Evolutionary conservation across 352 stramenopile genomes (phyloP), one percentile per base, ranked within the genome.

Genomic region (Peronospora belbahrii): DNA sequence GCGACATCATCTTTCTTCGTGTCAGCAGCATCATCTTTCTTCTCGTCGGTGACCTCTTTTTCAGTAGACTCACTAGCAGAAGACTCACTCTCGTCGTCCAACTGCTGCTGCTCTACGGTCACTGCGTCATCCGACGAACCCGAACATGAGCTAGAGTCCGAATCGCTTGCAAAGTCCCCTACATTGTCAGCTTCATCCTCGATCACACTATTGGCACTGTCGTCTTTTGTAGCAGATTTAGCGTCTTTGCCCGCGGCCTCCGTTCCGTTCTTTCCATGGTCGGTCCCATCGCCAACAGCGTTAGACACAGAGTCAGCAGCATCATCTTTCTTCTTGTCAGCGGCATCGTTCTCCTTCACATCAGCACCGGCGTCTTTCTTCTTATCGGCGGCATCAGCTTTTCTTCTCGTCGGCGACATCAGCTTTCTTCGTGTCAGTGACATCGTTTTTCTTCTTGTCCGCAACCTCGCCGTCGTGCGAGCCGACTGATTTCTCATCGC

Each of bases 361-460:
- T n/a, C n/a, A n/a, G n/a, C n/a, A n/a, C n/a, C n/a, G n/a, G n/a
- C n/a, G 7, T 58, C 52, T 32, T 28, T 27, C 3, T 27, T 27
- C 9, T 50, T 46, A n/a, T 62, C 39, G 30, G 50, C 43, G 5
- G 6, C 9, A 7, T 27, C 3, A 4, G 1, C 9, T n/a, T 7
- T 27, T 27, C 23, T 27, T 27, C 23, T 2, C 9, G 4, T 27
- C 15, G 0, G 56, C 0, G 5, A 9, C 23, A 27, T 1, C 5
- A 27, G 9, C 23, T 27, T 27, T 4, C 23, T 1, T 9, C 5
- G 5, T 7, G 23, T 50, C 50, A 11, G 59, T 36, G 31, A 48
- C 23, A 27, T 31, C 55, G 17, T 56, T 66, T n/a, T 54, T 52
- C 6, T 62, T 52, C 30, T 70, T 56, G n/a, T 53, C 33, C 14